Evolutionary conservation across 805 yeast genomes (phyloP), one percentile per base, ranked within the genome.

Genomic region (Zygosaccharomyces bailii): DNA sequence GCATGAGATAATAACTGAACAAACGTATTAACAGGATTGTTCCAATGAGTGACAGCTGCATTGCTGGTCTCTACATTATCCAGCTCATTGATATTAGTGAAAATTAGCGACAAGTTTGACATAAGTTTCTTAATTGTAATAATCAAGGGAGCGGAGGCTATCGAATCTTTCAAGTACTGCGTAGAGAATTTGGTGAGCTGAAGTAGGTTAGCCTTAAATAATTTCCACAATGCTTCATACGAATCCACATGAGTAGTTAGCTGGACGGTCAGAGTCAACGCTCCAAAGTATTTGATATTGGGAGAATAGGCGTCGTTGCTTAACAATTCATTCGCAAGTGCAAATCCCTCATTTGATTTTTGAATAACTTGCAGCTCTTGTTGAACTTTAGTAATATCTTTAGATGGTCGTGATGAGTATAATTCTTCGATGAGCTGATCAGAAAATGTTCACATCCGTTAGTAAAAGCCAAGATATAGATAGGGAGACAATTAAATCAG

Each of bases 221-320:
- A 24, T 7, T 35, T 44, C 61, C 59, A 57, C n/a, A 57, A 32
- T 3, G 35, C 33, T 17, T 49, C 54, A 21, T 39, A 18, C 2
- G 54, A 48, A 16, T 47, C 43, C 2, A 37, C 52, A 35, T 44
- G 48, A 1, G 56, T 49, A 37, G 54, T 60, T 10, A 61, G 42
- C 34, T 63, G 68, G 8, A 65, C 69, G 11, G 69, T 56, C 13
- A 61, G 49, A 4, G 68, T 63, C 30, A 65, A 44, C 2, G 69
- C 69, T 42, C 68, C 69, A 45, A 65, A 65, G 48, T 62, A 65
- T 40, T 59, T 55, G 9, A 58, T 62, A 46, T 63, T 60, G 4
- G 59, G 32, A 13, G 63, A 56, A 35, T 43, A 56, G 2, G 29
- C 38, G 2, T 46, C 44, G 17, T 50, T 46, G 4, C 43, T 39